Evolutionary conservation across 2,329 filamentous ascomycete genomes (phyloP).

Genomic region (Fusarium sp.): DNA sequence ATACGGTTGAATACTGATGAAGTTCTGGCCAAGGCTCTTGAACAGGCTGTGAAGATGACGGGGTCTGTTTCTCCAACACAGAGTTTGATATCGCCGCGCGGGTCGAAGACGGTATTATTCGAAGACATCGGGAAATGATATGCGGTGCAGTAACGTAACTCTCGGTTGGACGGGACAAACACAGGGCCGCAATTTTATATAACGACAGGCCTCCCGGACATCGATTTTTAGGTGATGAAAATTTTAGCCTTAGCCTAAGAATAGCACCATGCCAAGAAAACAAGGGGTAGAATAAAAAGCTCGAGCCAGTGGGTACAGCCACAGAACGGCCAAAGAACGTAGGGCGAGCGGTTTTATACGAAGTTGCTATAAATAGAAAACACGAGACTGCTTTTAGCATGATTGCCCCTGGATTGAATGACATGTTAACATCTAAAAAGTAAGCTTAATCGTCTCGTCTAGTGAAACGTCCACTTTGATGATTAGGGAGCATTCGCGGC

Average conservation of each 20-base stretch:
- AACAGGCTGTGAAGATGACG: not conserved
- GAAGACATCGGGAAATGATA: not conserved
- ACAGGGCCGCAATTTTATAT: not conserved
- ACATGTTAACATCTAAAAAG: not conserved
- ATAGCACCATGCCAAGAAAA: not conserved
- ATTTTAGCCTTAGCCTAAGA: not conserved
- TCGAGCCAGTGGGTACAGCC: not conserved
- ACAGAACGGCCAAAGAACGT: not conserved
- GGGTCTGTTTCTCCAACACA: not conserved
- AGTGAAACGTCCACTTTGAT: too few relatives aligned
- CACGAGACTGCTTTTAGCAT: not conserved
- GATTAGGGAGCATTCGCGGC: too few relatives aligned
- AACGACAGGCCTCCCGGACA: not conserved
- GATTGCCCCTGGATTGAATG: not conserved
- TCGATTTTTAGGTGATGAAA: not conserved
- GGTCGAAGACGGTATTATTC: not conserved
- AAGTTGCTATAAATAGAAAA: not conserved
- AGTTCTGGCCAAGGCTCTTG: not conserved
- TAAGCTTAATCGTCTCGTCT: slow-evolving; percentile 9
- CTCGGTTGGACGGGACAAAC: too few relatives aligned
- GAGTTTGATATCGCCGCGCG: not conserved
- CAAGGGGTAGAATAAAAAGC: not conserved
- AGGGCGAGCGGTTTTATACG: not conserved
- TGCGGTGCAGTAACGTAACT: not conserved
- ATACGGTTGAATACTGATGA: not conserved